phyloP scores from a whole-genome alignment of 2,329 filamentous ascomycete species.

The Leptographium galeiforme region DNA sequence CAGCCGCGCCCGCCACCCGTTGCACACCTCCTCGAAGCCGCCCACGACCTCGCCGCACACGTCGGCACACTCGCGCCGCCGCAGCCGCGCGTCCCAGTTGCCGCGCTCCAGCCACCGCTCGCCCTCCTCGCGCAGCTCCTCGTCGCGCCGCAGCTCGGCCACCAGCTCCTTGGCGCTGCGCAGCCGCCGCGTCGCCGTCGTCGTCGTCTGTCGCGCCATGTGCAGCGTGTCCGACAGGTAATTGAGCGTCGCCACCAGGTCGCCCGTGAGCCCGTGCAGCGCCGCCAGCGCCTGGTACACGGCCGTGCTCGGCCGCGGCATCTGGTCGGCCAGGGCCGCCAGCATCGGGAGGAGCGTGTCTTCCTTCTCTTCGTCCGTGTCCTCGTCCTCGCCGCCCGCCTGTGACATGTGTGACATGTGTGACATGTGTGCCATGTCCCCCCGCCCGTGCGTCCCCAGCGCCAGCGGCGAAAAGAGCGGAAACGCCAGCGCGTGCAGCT shows the following conservation, averaged over 20 bases:
- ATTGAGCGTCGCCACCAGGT: slow-evolving; percentile 67
- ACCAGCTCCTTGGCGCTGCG: slow-evolving; percentile 76
- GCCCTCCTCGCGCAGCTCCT: slow-evolving; percentile 70
- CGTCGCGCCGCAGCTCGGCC: slow-evolving; percentile 69
- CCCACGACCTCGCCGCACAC: slow-evolving; percentile 81
- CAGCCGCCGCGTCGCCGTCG: slow-evolving; percentile 64
- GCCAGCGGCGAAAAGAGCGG: slow-evolving; percentile 54
- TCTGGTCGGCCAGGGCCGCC: slow-evolving; percentile 47
- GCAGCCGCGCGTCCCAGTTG: slow-evolving; percentile 68
- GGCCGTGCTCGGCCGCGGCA: slow-evolving; percentile 50
- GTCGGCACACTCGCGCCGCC: slow-evolving; percentile 64
- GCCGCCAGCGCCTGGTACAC: slow-evolving; percentile 53
- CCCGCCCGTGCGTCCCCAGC: not conserved
- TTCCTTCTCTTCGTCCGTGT: slow-evolving; percentile 25
- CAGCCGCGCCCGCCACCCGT: slow-evolving; percentile 66
- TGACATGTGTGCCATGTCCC: too few species aligned
- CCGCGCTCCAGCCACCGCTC: slow-evolving; percentile 68
- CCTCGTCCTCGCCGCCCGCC: slow-evolving; percentile 1
- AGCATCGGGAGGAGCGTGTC: slow-evolving; percentile 57
- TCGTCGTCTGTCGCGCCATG: slow-evolving; percentile 82
- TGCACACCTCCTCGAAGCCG: slow-evolving; percentile 85
- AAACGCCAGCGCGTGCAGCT: slow-evolving; percentile 60
- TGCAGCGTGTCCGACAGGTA: slow-evolving; percentile 84
- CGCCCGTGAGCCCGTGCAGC: slow-evolving; percentile 56
- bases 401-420: not conserved